A percentile compares a stretch with the other conserved stretches of the same genome.
phyloP scores from a whole-genome alignment of 2,329 filamentous ascomycete species.

The Colletotrichum melonis region DNA sequence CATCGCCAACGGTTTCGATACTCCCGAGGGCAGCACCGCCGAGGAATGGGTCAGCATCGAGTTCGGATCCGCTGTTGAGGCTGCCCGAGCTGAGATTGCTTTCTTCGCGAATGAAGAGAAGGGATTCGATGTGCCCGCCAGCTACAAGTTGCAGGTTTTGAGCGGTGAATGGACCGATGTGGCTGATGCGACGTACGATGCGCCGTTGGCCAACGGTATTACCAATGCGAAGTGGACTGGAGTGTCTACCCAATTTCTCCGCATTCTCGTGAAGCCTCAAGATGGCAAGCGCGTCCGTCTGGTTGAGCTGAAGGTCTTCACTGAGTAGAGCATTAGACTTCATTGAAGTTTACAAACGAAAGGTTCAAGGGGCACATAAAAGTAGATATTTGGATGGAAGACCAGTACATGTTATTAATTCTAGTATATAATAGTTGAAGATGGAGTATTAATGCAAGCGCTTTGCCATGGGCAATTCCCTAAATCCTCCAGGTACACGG shows the following conservation, averaged over 20 bases:
- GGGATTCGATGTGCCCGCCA: slow-evolving; percentile 11
- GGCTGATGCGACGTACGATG: background rate
- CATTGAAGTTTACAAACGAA: too few relatives aligned
- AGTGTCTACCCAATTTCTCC: background rate
- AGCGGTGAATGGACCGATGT: slow-evolving; percentile 16
- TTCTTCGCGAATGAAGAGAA: slow-evolving; percentile 22
- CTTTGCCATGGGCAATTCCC: too few relatives aligned
- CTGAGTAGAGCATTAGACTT: background rate
- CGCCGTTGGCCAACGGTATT: slow-evolving; percentile 13
- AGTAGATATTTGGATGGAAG: background rate
- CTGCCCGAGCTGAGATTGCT: slow-evolving; percentile 5
- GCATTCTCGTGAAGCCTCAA: slow-evolving; percentile 10
- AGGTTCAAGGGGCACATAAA: background rate
- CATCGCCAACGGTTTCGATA: slow-evolving; percentile 13
- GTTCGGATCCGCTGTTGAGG: background rate
- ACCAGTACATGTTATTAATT: too few relatives aligned
- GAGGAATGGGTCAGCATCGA: slow-evolving; percentile 24
- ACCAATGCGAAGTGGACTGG: slow-evolving; percentile 21
- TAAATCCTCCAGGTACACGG: too few relatives aligned
- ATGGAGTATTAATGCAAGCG: too few relatives aligned
- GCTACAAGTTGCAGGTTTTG: slow-evolving; percentile 12
- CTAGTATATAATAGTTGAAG: too few relatives aligned
- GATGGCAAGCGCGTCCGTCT: slow-evolving; percentile 13
- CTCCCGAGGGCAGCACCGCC: background rate
- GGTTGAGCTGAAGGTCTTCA: slow-evolving; percentile 18